Conservation (phyloP, 495 filamentous ascomycete genomes). For the Penicillium odoratum region DNA sequence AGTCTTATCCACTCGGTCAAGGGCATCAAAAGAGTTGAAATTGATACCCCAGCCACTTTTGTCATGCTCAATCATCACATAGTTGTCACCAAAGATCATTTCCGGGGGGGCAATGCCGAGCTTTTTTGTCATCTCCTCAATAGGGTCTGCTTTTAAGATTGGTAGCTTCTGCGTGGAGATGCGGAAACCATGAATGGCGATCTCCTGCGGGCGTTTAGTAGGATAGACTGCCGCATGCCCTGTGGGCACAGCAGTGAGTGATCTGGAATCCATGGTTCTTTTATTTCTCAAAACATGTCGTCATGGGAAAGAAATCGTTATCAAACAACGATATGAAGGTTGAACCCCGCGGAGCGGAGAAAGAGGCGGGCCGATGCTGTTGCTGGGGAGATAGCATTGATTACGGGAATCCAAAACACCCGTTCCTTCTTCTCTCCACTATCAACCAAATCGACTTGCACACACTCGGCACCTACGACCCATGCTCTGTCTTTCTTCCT, state of each 20-base stretch:
- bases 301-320: slow-evolving; percentile 12
- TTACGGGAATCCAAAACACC: slow-evolving; percentile 33
- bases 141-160: slow-evolving; percentile 86
- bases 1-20: slow-evolving; percentile 92
- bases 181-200: slow-evolving; percentile 60
- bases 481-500: slow-evolving; percentile 1
- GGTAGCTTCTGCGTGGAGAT: slow-evolving; percentile 82
- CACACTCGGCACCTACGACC: neutral
- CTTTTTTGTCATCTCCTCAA: slow-evolving; percentile 76
- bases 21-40: slow-evolving; percentile 83
- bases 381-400: slow-evolving; percentile 38
- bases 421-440: slow-evolving; percentile 22
- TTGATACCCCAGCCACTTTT: slow-evolving; percentile 68
- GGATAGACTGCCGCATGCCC: slow-evolving; percentile 29
- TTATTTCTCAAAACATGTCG: slow-evolving; percentile 14
- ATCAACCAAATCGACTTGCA: slow-evolving; percentile 8
- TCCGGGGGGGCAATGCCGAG: slow-evolving; percentile 88
- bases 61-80: slow-evolving; percentile 68
- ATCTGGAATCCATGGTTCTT: slow-evolving; percentile 17
- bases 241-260: neutral
- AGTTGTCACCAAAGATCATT: slow-evolving; percentile 99
- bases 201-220: slow-evolving; percentile 33
- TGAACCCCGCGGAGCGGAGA: slow-evolving; percentile 42
- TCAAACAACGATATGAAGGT: slow-evolving; percentile 12
- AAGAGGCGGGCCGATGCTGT: slow-evolving; percentile 41